Evolutionary conservation across 2,329 filamentous ascomycete genomes (phyloP), one percentile per base, ranked within the genome.

Genomic region (Cercospora beticola): DNA sequence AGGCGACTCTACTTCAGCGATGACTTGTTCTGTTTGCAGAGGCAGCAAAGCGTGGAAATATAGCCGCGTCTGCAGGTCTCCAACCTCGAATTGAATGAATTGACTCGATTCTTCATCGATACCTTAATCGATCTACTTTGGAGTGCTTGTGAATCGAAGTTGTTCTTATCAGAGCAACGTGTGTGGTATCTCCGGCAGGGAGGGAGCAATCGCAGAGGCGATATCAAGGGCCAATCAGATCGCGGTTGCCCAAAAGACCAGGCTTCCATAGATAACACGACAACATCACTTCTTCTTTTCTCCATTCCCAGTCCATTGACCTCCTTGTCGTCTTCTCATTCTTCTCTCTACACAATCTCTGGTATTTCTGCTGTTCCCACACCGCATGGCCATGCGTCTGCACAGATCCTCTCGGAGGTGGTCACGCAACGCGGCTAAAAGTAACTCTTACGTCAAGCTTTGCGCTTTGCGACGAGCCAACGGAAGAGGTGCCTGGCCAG

Each of bases 401-500:
- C 23, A 31, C 54, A 30, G 54, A 57, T 57, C 23, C 12, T 10
- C n/a, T 28, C 30, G 56, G 56, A 33, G 8, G 7, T 36, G 33
- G 21, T 30, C 40, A 18, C 46, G 49, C 62, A 57, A 26, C 62
- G 46, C 62, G 62, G 63, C 63, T 56, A 56, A 28, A 28, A 56
- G 49, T 28, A 28, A 56, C 23, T 59, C 52, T 65, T 65, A 65
- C 63, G 63, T 65, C 31, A 57, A 65, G 43, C 36, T 65, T 58
- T 60, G 52, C 63, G 28, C 26, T 57, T 43, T 23, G 23, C 63
- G 49, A 65, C 52, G 63, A 59, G 30, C 62, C 23, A 18, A 2
- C 40, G 43, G 30, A 18, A n/a, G 33, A 43, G 59, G 36, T 21
- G 36, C 36, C 23, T n/a, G 54, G 54, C 16, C 54, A 28, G 54